Base-by-base conservation (phyloP, 768 basidiomycete species). In the Mycena crocata region DNA sequence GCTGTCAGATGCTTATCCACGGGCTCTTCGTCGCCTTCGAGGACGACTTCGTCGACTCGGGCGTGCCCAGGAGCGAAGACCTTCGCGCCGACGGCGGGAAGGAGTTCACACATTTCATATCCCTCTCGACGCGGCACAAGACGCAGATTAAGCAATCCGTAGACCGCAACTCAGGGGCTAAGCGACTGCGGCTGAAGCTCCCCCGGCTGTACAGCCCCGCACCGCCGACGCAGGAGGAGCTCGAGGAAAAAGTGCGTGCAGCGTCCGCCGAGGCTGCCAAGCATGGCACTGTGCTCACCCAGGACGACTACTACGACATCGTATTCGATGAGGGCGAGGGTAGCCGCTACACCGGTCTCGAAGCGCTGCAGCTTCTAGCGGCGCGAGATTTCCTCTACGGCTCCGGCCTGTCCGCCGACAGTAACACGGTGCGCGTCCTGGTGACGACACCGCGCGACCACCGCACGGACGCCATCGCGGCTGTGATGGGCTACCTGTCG, bases 371-470 rank as follows among this genome's bases (percentile, higher is more conserved):
- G 54, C 66, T 73, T 7, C 58, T 71, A 24, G 68, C 68, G 4
- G 62, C 69, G 32, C 68, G 72, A 44, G 70, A 73, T 40, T 73
- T 71, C 30, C 60, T 73, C 26, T 57, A 15, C 21, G 49, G 9
- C 12, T 35, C 64, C 3, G 61, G 61, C 9, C 45, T 66, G 37
- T 35, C 31, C 42, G 23, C 40, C 23, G 56, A 62, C 34, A 30
- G 28, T 31, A 26, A 21, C 14, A 51, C 26, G 2, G 58, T 55
- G 21, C 62, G 68, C 9, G 64, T 71, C 17, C 55, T 73, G 32
- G 68, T 73, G 32, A 73, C 72, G 30, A 69, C 72, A 28, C 72
- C 72, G 32, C 67, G 72, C 15, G 72, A 73, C 56, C 72, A 71
- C 54, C 62, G 72, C 37, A 71, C 70, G 35, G 72, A 73, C 48